phyloP scores from a whole-genome alignment of 2,329 filamentous ascomycete species.

The Colletotrichum spinosum region DNA sequence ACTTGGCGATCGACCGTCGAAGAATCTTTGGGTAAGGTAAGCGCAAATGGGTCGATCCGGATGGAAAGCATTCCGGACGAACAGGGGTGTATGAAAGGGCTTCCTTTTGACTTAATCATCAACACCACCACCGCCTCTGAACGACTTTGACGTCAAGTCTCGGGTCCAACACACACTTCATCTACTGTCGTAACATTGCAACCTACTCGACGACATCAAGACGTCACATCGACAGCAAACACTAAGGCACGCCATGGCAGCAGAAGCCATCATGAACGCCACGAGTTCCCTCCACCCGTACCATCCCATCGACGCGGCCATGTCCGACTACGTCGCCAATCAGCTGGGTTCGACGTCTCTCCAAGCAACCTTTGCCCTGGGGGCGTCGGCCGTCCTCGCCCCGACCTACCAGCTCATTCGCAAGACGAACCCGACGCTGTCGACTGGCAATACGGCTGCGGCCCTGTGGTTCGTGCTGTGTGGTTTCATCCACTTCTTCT shows the following conservation, averaged over 20 bases:
- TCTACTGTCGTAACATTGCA: neutral
- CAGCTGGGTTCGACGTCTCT: conserved; percentile 69
- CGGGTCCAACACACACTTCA: neutral
- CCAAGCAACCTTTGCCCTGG: conserved; percentile 68
- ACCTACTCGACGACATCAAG: neutral
- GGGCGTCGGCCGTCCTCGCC: conserved; percentile 68
- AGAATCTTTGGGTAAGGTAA: too few species aligned
- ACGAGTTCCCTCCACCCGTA: conserved; percentile 68
- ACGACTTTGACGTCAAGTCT: neutral
- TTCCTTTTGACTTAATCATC: too few species aligned
- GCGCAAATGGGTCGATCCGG: conserved; percentile 24
- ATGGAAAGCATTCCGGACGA: conserved; percentile 11
- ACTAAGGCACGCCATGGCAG: neutral
- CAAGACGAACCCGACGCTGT: conserved; percentile 63
- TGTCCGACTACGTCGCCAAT: conserved; percentile 76
- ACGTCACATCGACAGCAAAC: neutral
- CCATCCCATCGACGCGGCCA: conserved; percentile 73
- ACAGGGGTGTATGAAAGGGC: neutral
- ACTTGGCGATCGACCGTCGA: too few species aligned
- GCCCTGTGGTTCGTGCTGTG: conserved; percentile 84
- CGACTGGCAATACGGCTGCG: conserved; percentile 65
- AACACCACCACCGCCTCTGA: too few species aligned
- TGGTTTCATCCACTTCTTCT: conserved; percentile 60
- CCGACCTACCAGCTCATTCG: conserved; percentile 66
- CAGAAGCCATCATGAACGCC: conserved; percentile 18